Conservation (phyloP, 1,284 basidiomycete species). For the Sporisorium sorghi region DNA sequence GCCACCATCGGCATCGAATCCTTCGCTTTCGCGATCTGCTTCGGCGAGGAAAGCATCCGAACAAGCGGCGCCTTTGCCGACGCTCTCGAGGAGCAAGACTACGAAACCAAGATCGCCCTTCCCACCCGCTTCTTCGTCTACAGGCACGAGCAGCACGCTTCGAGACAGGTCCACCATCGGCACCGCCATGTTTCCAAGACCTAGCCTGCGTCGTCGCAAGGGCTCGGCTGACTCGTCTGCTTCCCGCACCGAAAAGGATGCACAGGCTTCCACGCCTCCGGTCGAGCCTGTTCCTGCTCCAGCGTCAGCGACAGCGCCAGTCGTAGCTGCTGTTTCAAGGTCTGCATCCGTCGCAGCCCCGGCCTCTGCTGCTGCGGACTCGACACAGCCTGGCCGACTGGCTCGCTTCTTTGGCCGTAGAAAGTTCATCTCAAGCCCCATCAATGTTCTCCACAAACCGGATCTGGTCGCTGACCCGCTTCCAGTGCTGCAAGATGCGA, state of each 20-base stretch:
- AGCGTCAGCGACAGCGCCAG: conserved; percentile 2
- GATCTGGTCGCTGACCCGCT: conserved; percentile 22
- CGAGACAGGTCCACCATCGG: conserved; percentile 32
- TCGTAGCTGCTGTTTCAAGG: background rate
- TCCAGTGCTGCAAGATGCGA: conserved; percentile 17
- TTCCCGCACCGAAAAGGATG: conserved; percentile 8
- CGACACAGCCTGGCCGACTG: conserved; percentile 16
- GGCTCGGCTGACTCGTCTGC: conserved; percentile 22
- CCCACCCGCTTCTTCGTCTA: conserved; percentile 41
- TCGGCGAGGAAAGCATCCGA: background rate
- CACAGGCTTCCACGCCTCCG: background rate
- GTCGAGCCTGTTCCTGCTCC: background rate
- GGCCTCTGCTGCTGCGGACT: background rate
- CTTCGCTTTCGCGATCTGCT: background rate
- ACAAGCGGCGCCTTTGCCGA: background rate
- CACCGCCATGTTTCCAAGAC: conserved; percentile 28
- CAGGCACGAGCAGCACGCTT: conserved; percentile 31
- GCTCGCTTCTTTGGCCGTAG: conserved; percentile 34
- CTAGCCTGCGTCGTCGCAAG: conserved; percentile 42
- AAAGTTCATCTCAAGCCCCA: conserved; percentile 32
- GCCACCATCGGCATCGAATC: conserved; percentile 9
- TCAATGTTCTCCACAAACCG: conserved; percentile 8
- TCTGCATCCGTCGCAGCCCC: background rate
- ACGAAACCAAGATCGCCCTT: conserved; percentile 20
- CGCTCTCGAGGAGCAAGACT: conserved; percentile 20